A percentile compares a stretch with the other conserved stretches of the same genome.
These are phyloP conservation scores for Bodo saltans DNA, from an alignment of 78 protist genomes.

Conservation along the genomic window DNA sequence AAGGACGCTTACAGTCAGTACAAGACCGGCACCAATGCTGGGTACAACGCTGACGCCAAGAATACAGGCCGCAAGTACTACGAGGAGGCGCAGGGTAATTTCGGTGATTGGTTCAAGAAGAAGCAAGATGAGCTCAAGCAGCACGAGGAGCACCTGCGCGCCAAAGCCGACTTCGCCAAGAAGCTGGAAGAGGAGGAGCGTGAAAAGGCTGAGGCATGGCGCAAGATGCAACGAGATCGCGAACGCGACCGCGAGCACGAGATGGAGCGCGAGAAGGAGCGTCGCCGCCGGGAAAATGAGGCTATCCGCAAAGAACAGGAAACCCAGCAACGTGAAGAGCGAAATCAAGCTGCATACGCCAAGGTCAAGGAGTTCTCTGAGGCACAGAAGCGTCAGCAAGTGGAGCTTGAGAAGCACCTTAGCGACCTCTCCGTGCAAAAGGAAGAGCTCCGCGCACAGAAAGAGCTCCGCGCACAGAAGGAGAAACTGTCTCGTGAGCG, in stretches of 20 bases:
- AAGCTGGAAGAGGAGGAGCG: neutral
- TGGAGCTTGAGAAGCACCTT: neutral
- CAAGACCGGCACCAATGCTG: neutral
- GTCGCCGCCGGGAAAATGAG: neutral
- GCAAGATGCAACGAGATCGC: neutral
- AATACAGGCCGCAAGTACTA: neutral
- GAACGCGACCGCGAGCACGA: neutral
- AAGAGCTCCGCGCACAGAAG: neutral
- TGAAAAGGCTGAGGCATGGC: neutral
- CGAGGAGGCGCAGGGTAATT: neutral
- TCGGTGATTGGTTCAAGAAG: neutral
- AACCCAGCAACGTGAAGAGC: neutral
- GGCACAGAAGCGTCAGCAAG: neutral
- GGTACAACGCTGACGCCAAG: neutral
- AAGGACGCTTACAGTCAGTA: neutral
- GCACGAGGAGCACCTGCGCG: neutral
- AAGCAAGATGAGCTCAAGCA: neutral
- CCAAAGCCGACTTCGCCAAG: neutral
- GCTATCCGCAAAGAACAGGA: neutral
- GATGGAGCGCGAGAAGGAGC: slow-evolving; percentile 3
- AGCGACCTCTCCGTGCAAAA: neutral
- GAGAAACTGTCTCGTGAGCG: neutral
- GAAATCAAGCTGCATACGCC: neutral
- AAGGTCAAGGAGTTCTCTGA: neutral
- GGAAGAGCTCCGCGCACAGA: neutral